phyloP scores from a whole-genome alignment of 192 early-diverging fungal species.

The Coemansia sp. region DNA sequence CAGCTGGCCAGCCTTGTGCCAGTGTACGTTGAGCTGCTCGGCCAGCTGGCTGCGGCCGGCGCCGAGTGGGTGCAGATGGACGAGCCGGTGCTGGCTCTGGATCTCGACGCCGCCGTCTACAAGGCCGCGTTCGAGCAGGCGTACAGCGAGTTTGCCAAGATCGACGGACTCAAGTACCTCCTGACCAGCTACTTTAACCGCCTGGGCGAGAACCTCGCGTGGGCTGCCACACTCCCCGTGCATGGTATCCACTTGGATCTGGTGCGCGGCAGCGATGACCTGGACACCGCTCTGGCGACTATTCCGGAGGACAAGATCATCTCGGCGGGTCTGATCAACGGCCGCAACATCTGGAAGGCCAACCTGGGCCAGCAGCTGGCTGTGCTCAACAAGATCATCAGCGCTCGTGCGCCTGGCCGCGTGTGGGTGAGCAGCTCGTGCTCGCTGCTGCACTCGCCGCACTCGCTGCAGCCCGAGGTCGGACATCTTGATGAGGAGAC shows the following conservation, averaged over 20 bases:
- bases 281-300: constrained; percentile 67
- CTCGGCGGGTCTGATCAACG: constrained; percentile 95
- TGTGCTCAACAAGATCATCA: constrained; percentile 65
- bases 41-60: constrained; percentile 75
- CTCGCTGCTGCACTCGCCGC: constrained; percentile 90
- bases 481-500: constrained; percentile 77
- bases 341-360: constrained; percentile 97
- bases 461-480: constrained; percentile 75
- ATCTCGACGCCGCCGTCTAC: constrained; percentile 81
- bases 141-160: constrained; percentile 34
- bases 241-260: constrained; percentile 90
- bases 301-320: constrained; percentile 65
- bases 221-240: constrained; percentile 72
- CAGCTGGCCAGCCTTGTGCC: constrained; percentile 79
- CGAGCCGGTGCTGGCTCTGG: constrained; percentile 84
- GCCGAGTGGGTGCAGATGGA: constrained; percentile 95
- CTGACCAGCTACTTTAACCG: constrained; percentile 95
- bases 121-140: constrained; percentile 63
- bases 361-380: constrained; percentile 75
- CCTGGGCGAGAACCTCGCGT: constrained; percentile 70
- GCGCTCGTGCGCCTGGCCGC: constrained; percentile 58
- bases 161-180: constrained; percentile 57
- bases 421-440: constrained; percentile 85
- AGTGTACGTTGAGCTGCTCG: constrained; percentile 75
- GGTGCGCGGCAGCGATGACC: constrained; percentile 77